Conservation (phyloP, 148 eudicot genomes). For the Rhododendron molle region DNA sequence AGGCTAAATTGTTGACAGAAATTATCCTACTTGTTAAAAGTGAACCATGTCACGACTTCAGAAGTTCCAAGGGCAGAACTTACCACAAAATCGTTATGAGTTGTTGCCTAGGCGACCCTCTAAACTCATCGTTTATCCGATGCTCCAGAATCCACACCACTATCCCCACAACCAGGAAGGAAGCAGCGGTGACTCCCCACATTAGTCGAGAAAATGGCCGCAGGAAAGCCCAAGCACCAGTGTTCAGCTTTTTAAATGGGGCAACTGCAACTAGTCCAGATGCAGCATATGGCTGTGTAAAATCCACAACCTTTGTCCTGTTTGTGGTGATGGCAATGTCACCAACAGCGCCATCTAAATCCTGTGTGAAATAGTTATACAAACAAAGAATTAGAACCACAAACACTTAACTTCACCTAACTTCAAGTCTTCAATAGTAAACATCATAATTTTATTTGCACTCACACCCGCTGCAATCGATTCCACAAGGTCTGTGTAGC, state of each 20-base stretch:
- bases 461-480: constrained; percentile 71
- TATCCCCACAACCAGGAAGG: constrained; percentile 65
- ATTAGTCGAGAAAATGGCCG: constrained; percentile 69
- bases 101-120: constrained; percentile 80
- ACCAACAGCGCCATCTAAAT: constrained; percentile 79
- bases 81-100: constrained; percentile 84
- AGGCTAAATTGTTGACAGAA: background rate
- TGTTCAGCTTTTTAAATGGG: constrained; percentile 55
- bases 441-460: constrained; percentile 4
- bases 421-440: background rate
- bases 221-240: constrained; percentile 85
- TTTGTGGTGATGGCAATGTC: constrained; percentile 83
- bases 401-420: background rate
- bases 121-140: constrained; percentile 78
- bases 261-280: constrained; percentile 91
- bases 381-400: background rate
- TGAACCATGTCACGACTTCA: background rate
- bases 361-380: constrained; percentile 29
- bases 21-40: background rate
- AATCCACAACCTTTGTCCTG: constrained; percentile 80
- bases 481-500: constrained; percentile 63
- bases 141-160: constrained; percentile 98
- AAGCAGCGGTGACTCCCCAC: constrained; percentile 80
- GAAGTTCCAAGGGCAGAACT: constrained; percentile 18
- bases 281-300: constrained; percentile 79